Evolutionary conservation across 2,329 filamentous ascomycete genomes (phyloP), one percentile per base, ranked within the genome.

Genomic region (Colletotrichum falcatum): DNA sequence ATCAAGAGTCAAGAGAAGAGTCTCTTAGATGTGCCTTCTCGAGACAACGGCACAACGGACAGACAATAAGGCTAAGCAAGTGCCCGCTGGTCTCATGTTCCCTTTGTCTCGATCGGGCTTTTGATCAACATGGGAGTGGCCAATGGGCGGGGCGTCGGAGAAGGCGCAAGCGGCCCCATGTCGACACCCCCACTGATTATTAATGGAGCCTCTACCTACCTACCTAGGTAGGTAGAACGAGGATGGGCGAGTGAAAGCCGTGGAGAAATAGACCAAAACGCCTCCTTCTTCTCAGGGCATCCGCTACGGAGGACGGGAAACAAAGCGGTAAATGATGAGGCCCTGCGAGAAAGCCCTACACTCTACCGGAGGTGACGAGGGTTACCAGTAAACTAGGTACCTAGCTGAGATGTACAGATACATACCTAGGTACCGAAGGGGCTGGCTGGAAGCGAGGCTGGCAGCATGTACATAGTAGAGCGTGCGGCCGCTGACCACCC

Each of bases 141-240:
- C 63, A 56, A 64, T 35, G 49, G 66, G 56, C 66, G 42, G 55
- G 35, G 48, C 42, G 48, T 60, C 48, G 46, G 55, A 61, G 66
- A 60, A 53, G 63, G 49, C 42, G 55, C 63, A 70, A 65, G 63
- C 67, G 49, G 49, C 67, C 51, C 66, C 66, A 70, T 49, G 61
- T 60, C 23, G 35, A 64, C 26, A 33, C 20, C 33, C 37, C 49
- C 23, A 64, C 30, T 28, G 46, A 58, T 42, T n/a, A 58, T 64
- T 16, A 23, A 67, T 44, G 49, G 56, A 48, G 49, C 11, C 51
- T 61, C 23, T 37, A 39, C 23, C 44, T 35, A n/a, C n/a, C n/a
- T n/a, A n/a, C 16, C 51, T 42, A 33, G 11, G 11, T 12, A 37
- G 11, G 33, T n/a, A 44, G 51, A 58, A 51, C 53, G 44, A 46